Base-by-base conservation (phyloP, 2,329 filamentous ascomycete species). In the Cytospora piceae region DNA sequence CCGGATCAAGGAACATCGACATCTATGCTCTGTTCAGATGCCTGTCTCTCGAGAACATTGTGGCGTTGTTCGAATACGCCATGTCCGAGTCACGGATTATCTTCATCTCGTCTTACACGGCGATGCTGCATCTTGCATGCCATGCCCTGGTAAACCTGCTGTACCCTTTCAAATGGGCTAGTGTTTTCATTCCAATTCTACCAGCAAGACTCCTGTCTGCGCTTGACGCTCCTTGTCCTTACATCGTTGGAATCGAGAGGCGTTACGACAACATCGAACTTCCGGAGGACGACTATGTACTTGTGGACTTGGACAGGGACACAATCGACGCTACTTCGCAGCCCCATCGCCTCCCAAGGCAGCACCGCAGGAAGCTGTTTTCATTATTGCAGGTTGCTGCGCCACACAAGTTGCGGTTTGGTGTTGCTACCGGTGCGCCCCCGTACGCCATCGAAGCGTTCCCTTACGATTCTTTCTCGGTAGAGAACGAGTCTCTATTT, bases 1-100 rank as follows among this genome's bases (percentile, higher is more conserved):
- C 95, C 0, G 94, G 94, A 4, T 94, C 93, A 57, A 88, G 95
- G 61, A 96, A 92, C 68, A 93, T 91, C 61, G 95, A 99, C 78
- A 83, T 99, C 1, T 99, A 96, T 77, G 92, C 94, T 12, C 82
- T 99, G 12, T 99, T 99, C 82, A 86, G 94, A 68, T 92, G 90
- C 56, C 81, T 99, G 37, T 96, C 93, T 2, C 88, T 97, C 63
- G 91, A 93, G 62, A 98, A 99, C 76, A 91, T 99, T 66, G 87
- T 99, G 68, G 89, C 92, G 24, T 83, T 99, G 27, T 94, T 97
- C 74, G 95, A 99, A 80, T 97, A 94, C 77, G 91, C 93, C 70
- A 85, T 99, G 75, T 87, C 92, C 1, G 95, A 99, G 79, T 95
- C 94, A 54, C 91, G 94, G 66, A 97, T 99, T 77, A 97, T 99